Percentiles rank a stretch among this genome's conserved stretches.
phyloP scores from a whole-genome alignment of 2,329 filamentous ascomycete genomes.

The Exophiala phaeomuriformis region DNA sequence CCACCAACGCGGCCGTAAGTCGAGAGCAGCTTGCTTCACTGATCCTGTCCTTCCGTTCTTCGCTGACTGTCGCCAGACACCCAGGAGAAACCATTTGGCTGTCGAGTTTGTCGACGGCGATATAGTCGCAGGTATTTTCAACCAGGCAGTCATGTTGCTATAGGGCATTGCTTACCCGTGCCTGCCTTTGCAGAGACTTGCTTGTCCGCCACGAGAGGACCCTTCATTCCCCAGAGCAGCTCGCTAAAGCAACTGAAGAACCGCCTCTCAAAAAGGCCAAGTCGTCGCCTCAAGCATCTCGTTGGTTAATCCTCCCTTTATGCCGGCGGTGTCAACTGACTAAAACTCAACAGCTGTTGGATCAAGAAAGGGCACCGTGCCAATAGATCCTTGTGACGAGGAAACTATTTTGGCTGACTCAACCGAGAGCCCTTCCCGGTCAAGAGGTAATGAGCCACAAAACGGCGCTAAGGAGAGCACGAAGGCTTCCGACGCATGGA shows the following conservation, averaged over 20 bases:
- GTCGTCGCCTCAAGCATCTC: neutral
- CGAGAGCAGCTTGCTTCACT: neutral
- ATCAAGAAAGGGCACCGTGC: no score
- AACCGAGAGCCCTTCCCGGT: no score
- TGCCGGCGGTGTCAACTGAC: neutral
- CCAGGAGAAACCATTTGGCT: conserved; percentile 32
- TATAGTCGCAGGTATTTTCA: conserved; percentile 31
- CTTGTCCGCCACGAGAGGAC: conserved; percentile 33
- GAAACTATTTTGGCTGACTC: no score
- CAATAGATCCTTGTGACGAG: no score
- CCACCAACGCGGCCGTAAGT: conserved; percentile 32
- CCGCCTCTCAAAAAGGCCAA: neutral
- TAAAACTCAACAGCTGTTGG: neutral
- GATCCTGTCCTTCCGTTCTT: neutral
- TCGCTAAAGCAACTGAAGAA: conserved; percentile 16
- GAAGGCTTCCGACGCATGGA: no score
- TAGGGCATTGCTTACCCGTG: conserved; percentile 5
- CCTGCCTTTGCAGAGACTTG: conserved; percentile 28
- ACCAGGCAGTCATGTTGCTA: neutral
- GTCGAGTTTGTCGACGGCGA: conserved; percentile 31
- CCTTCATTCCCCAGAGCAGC: conserved; percentile 30
- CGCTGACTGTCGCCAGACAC: conserved; percentile 25
- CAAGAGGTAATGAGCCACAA: no score
- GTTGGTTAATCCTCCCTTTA: neutral
- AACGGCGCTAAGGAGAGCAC: no score